Evolutionary conservation across 2,329 filamentous ascomycete genomes (phyloP), one percentile per base, ranked within the genome.

Genomic region (Endoconidiophora polonica): DNA sequence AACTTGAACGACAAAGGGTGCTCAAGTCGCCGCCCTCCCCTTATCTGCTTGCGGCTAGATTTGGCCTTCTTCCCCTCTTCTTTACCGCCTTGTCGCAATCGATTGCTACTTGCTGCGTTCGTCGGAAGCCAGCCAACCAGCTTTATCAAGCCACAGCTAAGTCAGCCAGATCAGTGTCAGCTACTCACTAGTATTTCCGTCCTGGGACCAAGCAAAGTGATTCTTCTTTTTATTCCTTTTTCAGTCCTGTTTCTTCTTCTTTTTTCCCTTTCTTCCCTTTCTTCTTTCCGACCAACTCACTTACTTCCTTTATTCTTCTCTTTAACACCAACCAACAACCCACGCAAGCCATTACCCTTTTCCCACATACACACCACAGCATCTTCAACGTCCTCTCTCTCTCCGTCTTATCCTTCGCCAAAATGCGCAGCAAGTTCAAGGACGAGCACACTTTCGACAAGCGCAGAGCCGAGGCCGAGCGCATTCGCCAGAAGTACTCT

Each of bases 401-500:
- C 9, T 10, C 40, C 18, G 48, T 56, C 52, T 48, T 55, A 60
- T 59, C 58, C 65, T 65, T 29, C 16, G 63, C 63, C 74, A 86
- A 63, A 59, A 95, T 95, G 87, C 84, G 88, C 66, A 94, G 86
- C 76, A 96, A 96, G 80, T 98, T 98, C 71, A 98, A 98, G 87
- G 91, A 98, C 81, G 91, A 96, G 79, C 91, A 96, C 69, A 87
- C 86, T 61, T 96, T 96, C 67, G 91, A 96, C 83, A 98, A 98
- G 86, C 87, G 91, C 73, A 95, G 96, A 86, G 91, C 91, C 58
- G 91, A 98, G 73, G 91, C 91, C 65, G 91, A 98, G 76, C 88
- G 91, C 68, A 95, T 95, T 67, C 87, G 91, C 59, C 88, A 95
- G 74, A 98, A 98, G 72, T 98, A 98, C 67, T 81, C 86, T 59